Conservation (phyloP, 441 rosid genomes). For the Sinapis alba region DNA sequence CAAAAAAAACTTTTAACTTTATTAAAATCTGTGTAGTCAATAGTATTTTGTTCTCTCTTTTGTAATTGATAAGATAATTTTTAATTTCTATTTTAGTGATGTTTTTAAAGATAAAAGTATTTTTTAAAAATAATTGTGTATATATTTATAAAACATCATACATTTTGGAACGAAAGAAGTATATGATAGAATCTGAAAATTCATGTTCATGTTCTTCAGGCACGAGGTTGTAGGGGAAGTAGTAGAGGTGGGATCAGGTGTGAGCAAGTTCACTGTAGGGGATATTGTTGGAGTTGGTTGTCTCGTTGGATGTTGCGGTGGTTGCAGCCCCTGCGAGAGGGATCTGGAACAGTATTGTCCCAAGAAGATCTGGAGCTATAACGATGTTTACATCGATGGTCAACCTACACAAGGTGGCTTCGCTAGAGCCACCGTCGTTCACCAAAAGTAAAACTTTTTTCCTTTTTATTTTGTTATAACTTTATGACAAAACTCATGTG, state of each 20-base stretch:
- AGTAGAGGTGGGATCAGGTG: conserved; percentile 62
- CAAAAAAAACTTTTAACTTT: no score
- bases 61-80: no score
- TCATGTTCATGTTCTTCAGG: conserved; percentile 32
- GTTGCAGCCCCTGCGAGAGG: conserved; percentile 55
- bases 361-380: conserved; percentile 74
- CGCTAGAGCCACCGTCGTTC: conserved; percentile 54
- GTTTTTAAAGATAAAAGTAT: no score
- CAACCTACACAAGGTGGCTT: conserved; percentile 75
- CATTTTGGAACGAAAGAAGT: no score
- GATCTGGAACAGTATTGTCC: conserved; percentile 67
- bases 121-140: no score
- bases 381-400: conserved; percentile 65
- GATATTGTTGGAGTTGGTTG: conserved; percentile 62
- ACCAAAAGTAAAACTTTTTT: conserved; percentile 52
- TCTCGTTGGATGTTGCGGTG: conserved; percentile 67
- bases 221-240: conserved; percentile 80
- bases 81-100: no score
- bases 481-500: not conserved
- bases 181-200: not conserved
- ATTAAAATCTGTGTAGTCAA: no score
- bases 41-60: no score
- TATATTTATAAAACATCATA: no score
- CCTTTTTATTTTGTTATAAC: not conserved
- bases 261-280: conserved; percentile 53